Evolutionary conservation across 2,329 filamentous ascomycete genomes (phyloP).

Genomic region (Diaporthe humulicola): DNA sequence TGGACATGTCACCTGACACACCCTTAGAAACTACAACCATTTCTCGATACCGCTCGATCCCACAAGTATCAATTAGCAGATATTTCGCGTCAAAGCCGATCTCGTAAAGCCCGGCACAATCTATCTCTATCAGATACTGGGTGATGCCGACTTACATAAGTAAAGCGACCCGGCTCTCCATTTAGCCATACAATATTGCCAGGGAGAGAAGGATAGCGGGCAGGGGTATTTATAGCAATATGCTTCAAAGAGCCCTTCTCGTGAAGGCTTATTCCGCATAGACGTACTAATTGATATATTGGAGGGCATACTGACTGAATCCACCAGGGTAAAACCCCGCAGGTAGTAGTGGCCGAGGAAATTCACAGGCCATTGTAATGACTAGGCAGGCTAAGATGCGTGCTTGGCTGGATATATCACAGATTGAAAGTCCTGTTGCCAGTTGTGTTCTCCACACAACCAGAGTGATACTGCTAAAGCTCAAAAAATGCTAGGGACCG

Average conservation of each 20-base stretch:
- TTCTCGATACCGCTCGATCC: neutral
- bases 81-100: constrained; percentile 3
- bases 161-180: constrained; percentile 7
- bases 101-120: constrained; percentile 2
- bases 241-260: neutral
- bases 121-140: neutral
- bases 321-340: neutral
- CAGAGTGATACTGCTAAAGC: too few species aligned
- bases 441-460: too few species aligned
- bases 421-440: too few species aligned
- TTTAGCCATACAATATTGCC: constrained; percentile 8
- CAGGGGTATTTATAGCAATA: neutral
- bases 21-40: neutral
- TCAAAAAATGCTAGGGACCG: too few species aligned
- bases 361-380: neutral
- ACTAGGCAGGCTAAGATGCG: too few species aligned
- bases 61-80: neutral
- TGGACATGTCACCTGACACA: neutral
- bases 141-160: neutral
- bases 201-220: neutral
- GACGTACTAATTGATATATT: constrained; percentile 1
- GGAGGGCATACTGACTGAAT: neutral
- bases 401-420: too few species aligned
- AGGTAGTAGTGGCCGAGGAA: neutral
- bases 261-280: neutral